Base-by-base conservation (phyloP, 1,284 basidiomycete genomes). In the Coniferiporia sulphurascens region DNA sequence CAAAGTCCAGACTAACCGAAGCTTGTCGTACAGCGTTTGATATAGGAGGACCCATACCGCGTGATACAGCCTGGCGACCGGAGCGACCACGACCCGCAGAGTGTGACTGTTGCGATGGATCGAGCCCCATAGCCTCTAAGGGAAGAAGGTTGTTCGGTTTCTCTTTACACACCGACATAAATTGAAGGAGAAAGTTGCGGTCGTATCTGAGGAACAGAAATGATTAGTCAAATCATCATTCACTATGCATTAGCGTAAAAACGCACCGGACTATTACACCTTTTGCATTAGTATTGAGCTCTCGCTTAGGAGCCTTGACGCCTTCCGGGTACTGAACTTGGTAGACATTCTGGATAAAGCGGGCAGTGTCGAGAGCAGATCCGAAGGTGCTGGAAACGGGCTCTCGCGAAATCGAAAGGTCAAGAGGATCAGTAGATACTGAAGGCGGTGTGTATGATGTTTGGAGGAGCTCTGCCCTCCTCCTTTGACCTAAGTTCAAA, bases 161-260 rank as follows among this genome's bases (percentile, higher is more conserved):
- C 74, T 98, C 95, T 73, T 88, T 92, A 80, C 95, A 99, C 59
- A 97, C 78, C 43, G 78, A 78, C 93, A 98, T 97, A 78, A 99
- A 99, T 71, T 99, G 97, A 64, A 99, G 76, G 35, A 99, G 81
- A 85, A 99, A 99, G 48, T 96, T 93, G 52, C 96, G 93, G 74
- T 98, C 95, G 73, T 99, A 99, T 67, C 95, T 91, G 38, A 12
- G 22, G 3, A 48, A 48, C 7, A 58, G 22, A 27, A 38, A 45
- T 43, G 44, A 3, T 48, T 36, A 58, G 51, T 46, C 61, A 10
- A 7, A 19, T 22, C 32, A 35, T 45, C 32, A 13, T 36, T 8
- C 4, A 60, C 2, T 41, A 43, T 27, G 36, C 22, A 51, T 15
- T 55, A 56, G 58, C 55, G 49, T 60, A 15, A 19, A 59, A 59